Conservation (phyloP, 179 eudicot genomes). For the Drosera spatulata region DNA sequence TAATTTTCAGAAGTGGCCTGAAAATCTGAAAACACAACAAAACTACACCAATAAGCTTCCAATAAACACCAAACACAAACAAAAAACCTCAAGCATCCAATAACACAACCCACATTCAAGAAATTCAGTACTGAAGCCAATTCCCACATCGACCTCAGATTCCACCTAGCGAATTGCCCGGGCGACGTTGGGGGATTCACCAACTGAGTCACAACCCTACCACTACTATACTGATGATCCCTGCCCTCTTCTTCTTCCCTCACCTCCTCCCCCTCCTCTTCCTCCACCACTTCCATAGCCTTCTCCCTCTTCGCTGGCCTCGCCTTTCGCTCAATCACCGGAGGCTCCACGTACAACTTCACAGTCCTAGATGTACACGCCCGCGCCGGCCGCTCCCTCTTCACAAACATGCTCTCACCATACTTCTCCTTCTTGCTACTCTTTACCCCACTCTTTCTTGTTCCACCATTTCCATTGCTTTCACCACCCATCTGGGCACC, state of each 20-base stretch:
- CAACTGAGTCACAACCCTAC: conserved; percentile 47
- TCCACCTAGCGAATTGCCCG: conserved; percentile 61
- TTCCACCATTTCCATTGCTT: conserved; percentile 11
- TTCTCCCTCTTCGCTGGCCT: conserved; percentile 28
- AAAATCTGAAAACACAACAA: conserved; percentile 47
- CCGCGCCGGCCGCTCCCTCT: conserved; percentile 77
- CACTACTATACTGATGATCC: conserved; percentile 3
- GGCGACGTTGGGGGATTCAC: conserved; percentile 30
- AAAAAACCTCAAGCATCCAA: conserved; percentile 1
- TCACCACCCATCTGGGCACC: conserved; percentile 5
- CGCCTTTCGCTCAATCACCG: conserved; percentile 38
- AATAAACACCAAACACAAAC: conserved; percentile 6
- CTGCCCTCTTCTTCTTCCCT: conserved; percentile 16
- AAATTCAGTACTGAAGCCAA: conserved; percentile 82
- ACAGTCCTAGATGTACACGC: conserved; percentile 75
- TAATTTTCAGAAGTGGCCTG: conserved; percentile 64
- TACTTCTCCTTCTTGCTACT: conserved; percentile 9
- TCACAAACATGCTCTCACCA: conserved; percentile 19
- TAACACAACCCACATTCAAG: conserved; percentile 45
- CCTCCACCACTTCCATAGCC: conserved; percentile 17
- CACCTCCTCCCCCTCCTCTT: conserved; percentile 26
- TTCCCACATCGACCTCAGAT: conserved; percentile 77
- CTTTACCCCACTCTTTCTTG: conserved; percentile 8
- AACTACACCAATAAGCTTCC: conserved; percentile 11
- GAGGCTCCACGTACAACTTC: conserved; percentile 53